Percentiles rank a stretch among this genome's conserved stretches.
Conservation (phyloP, 768 basidiomycete species). For the Coprinellus micaceus region DNA sequence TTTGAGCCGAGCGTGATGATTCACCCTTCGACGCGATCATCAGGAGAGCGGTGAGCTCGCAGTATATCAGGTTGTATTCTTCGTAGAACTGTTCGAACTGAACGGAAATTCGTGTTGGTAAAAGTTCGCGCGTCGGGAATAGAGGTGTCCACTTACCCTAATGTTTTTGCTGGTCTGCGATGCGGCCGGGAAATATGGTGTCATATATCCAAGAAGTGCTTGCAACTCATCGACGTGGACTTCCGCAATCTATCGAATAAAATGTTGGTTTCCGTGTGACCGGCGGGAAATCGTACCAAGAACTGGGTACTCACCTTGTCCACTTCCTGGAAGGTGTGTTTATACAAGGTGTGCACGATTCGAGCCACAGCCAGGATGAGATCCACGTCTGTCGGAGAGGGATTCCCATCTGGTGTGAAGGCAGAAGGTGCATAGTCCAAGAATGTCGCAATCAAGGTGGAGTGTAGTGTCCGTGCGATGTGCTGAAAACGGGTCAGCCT, state of each 20-base stretch:
- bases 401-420: constrained; percentile 63
- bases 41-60: constrained; percentile 69
- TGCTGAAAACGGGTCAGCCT: constrained; percentile 36
- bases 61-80: constrained; percentile 72
- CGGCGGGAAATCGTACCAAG: neutral
- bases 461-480: constrained; percentile 70
- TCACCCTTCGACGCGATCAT: constrained; percentile 35
- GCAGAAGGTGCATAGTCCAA: constrained; percentile 83
- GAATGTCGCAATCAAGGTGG: constrained; percentile 77
- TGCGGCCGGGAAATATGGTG: constrained; percentile 81
- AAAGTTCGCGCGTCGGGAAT: too few relatives aligned
- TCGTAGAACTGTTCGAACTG: constrained; percentile 67
- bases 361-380: constrained; percentile 54
- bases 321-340: constrained; percentile 44
- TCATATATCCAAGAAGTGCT: constrained; percentile 66
- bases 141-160: constrained; percentile 40
- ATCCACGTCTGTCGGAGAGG: constrained; percentile 58
- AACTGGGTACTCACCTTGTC: constrained; percentile 24
- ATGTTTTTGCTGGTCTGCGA: constrained; percentile 47
- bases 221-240: constrained; percentile 46
- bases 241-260: constrained; percentile 16
- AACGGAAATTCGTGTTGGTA: too few relatives aligned
- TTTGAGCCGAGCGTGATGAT: constrained; percentile 17
- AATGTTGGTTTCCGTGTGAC: neutral
- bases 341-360: constrained; percentile 61